Base-by-base conservation (phyloP, 2,329 filamentous ascomycete species). In the Massarina eburnea region DNA sequence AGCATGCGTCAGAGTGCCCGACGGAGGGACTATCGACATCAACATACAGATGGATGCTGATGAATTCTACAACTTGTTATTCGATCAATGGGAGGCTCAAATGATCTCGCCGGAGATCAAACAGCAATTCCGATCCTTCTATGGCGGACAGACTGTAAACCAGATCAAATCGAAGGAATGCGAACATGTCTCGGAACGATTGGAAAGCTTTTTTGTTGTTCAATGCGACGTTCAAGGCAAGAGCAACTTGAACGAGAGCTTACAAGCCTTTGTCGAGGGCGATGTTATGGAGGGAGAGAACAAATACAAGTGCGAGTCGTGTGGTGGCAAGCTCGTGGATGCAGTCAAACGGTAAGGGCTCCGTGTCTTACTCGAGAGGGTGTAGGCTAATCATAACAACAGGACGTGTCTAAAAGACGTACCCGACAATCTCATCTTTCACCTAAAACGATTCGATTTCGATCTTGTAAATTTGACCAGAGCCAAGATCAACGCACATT, bases 201-300 rank as follows among this genome's bases (percentile, higher is more conserved):
- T 90, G 2, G 94, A 99, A 66, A 85, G 89, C 0, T 97, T 97
- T 66, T 95, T 91, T 12, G 91, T 92, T 4, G 91, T 99, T 43
- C 91, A 96, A 59, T 95, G 94, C 65, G 91, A 96, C 58, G 95
- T 99, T 62, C 95, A 96, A 68, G 92, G 92, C 41, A 97, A 96
- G 71, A 79, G 77, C 18, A 87, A 78, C 24, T 80, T 99, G 1
- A 79, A 89, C 59, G 91, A 96, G 55, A 97, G 94, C 62, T 76
- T 99, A 12, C 84, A 91, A 58, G 90, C 92, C n/a, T 97, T 96
- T 66, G 91, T 97, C 10, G 89, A 95, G 64, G 94, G 94, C 3
- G 94, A 99, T 71, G 84, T 94, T 27, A 91, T 99, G 87, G 90
- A 96, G 76, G 94, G 95, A 55, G 91, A 96, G 61, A 97, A 99